Conservation (phyloP, 495 filamentous ascomycete species). For the Podospora pseudopauciseta region DNA sequence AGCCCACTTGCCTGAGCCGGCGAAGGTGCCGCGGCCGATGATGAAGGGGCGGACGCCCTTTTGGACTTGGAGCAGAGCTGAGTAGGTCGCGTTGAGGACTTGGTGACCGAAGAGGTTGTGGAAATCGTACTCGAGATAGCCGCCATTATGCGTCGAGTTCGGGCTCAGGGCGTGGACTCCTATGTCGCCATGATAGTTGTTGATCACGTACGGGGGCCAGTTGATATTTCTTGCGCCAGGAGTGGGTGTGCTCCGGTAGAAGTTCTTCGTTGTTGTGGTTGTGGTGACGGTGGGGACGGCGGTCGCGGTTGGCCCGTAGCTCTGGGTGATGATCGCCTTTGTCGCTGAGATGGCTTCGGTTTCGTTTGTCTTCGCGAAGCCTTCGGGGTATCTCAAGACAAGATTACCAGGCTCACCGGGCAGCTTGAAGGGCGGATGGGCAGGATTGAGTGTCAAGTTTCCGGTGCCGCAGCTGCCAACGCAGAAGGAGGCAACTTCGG, state of each 20-base stretch:
- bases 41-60: conserved; percentile 75
- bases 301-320: conserved; percentile 22
- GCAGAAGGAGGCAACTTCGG: conserved; percentile 76
- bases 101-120: conserved; percentile 75
- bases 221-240: conserved; percentile 71
- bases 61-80: conserved; percentile 61
- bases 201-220: conserved; percentile 76
- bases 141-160: conserved; percentile 73
- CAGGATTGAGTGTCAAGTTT: conserved; percentile 67
- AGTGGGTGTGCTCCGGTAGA: conserved; percentile 62
- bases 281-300: conserved; percentile 16
- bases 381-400: conserved; percentile 64
- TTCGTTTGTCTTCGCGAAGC: conserved; percentile 64
- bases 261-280: conserved; percentile 43
- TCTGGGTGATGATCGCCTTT: conserved; percentile 36
- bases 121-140: conserved; percentile 72
- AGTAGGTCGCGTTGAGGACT: conserved; percentile 75
- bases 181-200: conserved; percentile 75
- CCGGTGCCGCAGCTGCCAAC: conserved; percentile 70
- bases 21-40: conserved; percentile 79
- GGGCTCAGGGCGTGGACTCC: conserved; percentile 70
- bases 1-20: conserved; percentile 73
- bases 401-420: conserved; percentile 63
- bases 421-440: conserved; percentile 62
- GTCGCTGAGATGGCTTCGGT: conserved; percentile 63